phyloP scores from a whole-genome alignment of 768 basidiomycete species.

The Russula sp. region DNA sequence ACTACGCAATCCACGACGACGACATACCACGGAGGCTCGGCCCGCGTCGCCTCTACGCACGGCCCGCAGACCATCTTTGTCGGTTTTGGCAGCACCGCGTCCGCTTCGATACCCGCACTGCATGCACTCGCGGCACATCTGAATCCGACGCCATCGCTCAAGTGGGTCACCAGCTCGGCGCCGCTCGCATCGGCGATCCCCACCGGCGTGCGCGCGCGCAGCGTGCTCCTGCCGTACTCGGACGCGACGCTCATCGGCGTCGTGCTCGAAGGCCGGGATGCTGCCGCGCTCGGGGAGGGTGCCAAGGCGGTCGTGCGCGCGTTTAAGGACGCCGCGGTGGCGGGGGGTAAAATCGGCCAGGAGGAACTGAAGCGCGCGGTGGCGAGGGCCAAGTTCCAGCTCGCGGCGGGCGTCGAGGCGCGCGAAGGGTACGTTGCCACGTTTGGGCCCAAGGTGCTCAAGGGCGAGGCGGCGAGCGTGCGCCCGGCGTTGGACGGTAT shows the following conservation, averaged over 20 bases:
- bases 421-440: conserved; percentile 57
- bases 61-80: conserved; percentile 75
- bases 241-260: conserved; percentile 87
- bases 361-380: conserved; percentile 77
- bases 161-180: conserved; percentile 76
- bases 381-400: conserved; percentile 81
- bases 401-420: conserved; percentile 62
- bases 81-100: conserved; percentile 73
- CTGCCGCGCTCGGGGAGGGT: conserved; percentile 57
- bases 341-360: conserved; percentile 38
- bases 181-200: conserved; percentile 57
- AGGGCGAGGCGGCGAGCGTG: conserved; percentile 47
- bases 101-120: conserved; percentile 58
- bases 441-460: conserved; percentile 61
- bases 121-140: conserved; percentile 76
- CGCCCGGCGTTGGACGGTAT: conserved; percentile 59
- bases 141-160: conserved; percentile 71
- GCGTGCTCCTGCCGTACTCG: conserved; percentile 82
- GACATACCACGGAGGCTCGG: conserved; percentile 83
- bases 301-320: conserved; percentile 61
- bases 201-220: conserved; percentile 53
- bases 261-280: conserved; percentile 61
- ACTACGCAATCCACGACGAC: conserved; percentile 33
- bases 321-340: conserved; percentile 42
- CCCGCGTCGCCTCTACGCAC: conserved; percentile 54